These are phyloP conservation scores for Chernovozyma aurita DNA, from an alignment of 1,139 yeast species.

Conservation along the genomic window DNA sequence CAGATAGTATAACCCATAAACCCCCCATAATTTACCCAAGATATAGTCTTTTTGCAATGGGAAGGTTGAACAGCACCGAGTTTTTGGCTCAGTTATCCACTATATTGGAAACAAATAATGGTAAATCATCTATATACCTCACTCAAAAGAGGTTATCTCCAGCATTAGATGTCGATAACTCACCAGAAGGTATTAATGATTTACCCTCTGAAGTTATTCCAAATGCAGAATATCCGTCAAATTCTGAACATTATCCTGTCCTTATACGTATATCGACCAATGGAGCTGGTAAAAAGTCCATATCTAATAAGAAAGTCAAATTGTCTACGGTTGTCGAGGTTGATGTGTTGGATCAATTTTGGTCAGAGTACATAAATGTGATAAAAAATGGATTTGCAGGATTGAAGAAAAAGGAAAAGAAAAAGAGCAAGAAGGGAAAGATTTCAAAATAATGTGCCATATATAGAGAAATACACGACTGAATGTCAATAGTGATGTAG, in stretches of 20 bases:
- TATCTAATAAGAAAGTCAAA: conserved; percentile 42
- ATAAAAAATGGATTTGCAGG: conserved; percentile 57
- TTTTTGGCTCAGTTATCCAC: conserved; percentile 30
- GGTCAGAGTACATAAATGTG: conserved; percentile 63
- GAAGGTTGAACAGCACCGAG: conserved; percentile 35
- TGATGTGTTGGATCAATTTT: conserved; percentile 56
- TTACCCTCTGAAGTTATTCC: conserved; percentile 35
- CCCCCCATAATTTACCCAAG: too few relatives aligned
- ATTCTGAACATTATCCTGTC: conserved; percentile 37
- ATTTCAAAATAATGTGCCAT: conserved; percentile 19
- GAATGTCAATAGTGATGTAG: not conserved
- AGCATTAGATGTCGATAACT: conserved; percentile 18
- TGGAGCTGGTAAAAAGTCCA: conserved; percentile 30
- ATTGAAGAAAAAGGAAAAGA: conserved; percentile 46
- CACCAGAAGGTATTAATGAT: conserved; percentile 18
- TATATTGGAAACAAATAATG: conserved; percentile 27
- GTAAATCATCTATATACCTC: conserved; percentile 38
- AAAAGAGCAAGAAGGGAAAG: conserved; percentile 45
- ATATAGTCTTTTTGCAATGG: too few relatives aligned
- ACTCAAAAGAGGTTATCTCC: conserved; percentile 39
- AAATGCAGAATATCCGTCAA: conserved; percentile 10
- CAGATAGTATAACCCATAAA: too few relatives aligned
- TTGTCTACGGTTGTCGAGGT: conserved; percentile 62
- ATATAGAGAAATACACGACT: not conserved
- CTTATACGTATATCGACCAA: conserved; percentile 54